Evolutionary conservation across 345 rosid species (phyloP).

Genomic region (Clarkia xantiana): DNA sequence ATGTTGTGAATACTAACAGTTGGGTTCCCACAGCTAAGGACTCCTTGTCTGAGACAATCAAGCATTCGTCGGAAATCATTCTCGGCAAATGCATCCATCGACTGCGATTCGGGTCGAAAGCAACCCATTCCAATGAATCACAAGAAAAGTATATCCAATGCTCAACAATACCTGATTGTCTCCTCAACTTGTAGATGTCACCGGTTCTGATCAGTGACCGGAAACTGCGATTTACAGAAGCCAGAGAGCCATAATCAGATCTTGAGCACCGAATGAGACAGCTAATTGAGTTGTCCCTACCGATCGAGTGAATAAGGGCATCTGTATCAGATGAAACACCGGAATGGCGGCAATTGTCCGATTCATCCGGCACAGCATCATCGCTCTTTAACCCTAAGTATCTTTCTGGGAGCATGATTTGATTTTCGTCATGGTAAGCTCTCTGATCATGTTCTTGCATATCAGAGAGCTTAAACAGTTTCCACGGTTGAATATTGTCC

Average conservation of each 20-base stretch:
- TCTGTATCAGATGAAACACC: conserved; percentile 46
- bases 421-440: neutral
- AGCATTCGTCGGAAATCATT: conserved; percentile 25
- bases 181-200: conserved; percentile 21
- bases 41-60: conserved; percentile 29
- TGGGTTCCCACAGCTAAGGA: conserved; percentile 34
- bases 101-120: conserved; percentile 21
- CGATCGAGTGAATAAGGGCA: conserved; percentile 56
- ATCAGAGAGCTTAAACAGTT: conserved; percentile 9
- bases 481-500: conserved; percentile 17
- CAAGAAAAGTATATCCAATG: conserved; percentile 41
- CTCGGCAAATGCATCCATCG: conserved; percentile 37
- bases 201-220: conserved; percentile 17
- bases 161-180: conserved; percentile 17
- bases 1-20: conserved; percentile 28
- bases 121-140: conserved; percentile 33
- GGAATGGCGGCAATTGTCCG: conserved; percentile 14
- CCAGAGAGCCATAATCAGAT: conserved; percentile 25
- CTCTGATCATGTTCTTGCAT: neutral
- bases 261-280: conserved; percentile 66
- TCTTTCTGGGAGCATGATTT: too few species aligned
- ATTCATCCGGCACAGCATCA: conserved; percentile 1
- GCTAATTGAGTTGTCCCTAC: conserved; percentile 59
- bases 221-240: conserved; percentile 24
- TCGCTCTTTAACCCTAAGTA: neutral